These are phyloP conservation scores for Penicillium sclerotigenum DNA, from an alignment of 2,329 filamentous ascomycete species.

Conservation along the genomic window DNA sequence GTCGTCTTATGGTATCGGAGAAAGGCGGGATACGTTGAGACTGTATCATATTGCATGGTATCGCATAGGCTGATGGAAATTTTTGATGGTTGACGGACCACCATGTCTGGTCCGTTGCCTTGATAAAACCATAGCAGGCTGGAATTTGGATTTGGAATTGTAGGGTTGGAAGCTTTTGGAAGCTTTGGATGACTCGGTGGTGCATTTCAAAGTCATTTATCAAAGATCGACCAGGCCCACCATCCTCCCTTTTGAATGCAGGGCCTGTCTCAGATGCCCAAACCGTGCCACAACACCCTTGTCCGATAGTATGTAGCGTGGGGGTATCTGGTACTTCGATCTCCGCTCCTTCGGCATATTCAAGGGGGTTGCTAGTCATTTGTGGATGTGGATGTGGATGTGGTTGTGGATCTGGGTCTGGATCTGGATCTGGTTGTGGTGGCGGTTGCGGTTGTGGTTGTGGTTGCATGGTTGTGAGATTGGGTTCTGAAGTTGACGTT, in stretches of 20 bases:
- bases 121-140: background rate
- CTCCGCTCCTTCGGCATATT: background rate
- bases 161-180: background rate
- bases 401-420: background rate
- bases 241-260: background rate
- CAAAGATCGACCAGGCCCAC: background rate
- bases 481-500: too few species aligned
- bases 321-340: background rate
- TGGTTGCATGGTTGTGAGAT: too few species aligned
- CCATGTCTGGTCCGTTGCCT: background rate
- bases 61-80: background rate
- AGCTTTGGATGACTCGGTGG: background rate
- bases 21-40: conserved; percentile 21
- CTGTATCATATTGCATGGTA: background rate
- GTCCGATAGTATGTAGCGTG: background rate
- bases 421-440: too few species aligned
- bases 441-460: too few species aligned
- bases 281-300: background rate
- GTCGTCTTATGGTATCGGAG: conserved; percentile 19
- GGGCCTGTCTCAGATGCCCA: background rate
- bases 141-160: background rate
- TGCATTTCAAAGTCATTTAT: background rate
- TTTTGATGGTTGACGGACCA: background rate
- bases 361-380: background rate
- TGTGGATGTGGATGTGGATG: background rate